Percentiles rank a stretch among this genome's conserved stretches.
These are phyloP conservation scores for Blastobotrys attinorum DNA, from an alignment of 805 yeast genomes.

Conservation along the genomic window DNA sequence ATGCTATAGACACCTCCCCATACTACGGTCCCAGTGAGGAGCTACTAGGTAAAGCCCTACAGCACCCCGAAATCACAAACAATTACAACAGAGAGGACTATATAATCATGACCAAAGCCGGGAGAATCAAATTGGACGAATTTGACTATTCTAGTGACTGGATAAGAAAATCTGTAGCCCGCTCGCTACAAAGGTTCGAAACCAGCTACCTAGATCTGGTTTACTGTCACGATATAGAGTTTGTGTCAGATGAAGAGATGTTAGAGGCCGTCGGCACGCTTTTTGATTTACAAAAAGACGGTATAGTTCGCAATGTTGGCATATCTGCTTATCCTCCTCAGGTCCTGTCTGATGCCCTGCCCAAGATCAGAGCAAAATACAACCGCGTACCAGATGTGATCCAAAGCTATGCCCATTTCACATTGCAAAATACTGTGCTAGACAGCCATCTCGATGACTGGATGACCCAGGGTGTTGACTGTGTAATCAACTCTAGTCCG, in stretches of 20 bases:
- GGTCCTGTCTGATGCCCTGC: conserved; percentile 35
- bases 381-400: conserved; percentile 66
- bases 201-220: conserved; percentile 73
- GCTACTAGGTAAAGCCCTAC: conserved; percentile 63
- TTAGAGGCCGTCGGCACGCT: conserved; percentile 58
- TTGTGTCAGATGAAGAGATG: conserved; percentile 48
- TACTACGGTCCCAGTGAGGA: conserved; percentile 86
- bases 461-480: conserved; percentile 43
- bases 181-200: conserved; percentile 60
- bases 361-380: conserved; percentile 18
- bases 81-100: conserved; percentile 49
- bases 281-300: conserved; percentile 51
- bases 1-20: conserved; percentile 85
- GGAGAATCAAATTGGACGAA: conserved; percentile 57
- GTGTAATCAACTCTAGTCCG: conserved; percentile 71
- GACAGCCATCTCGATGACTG: conserved; percentile 35
- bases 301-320: conserved; percentile 60
- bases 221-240: conserved; percentile 85
- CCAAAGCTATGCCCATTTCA: conserved; percentile 72
- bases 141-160: conserved; percentile 66
- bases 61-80: conserved; percentile 22
- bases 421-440: conserved; percentile 64
- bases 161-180: conserved; percentile 51
- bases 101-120: conserved; percentile 77
- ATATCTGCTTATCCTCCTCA: conserved; percentile 82